Conservation (phyloP, 805 yeast species). For the Candida stauntonica region DNA sequence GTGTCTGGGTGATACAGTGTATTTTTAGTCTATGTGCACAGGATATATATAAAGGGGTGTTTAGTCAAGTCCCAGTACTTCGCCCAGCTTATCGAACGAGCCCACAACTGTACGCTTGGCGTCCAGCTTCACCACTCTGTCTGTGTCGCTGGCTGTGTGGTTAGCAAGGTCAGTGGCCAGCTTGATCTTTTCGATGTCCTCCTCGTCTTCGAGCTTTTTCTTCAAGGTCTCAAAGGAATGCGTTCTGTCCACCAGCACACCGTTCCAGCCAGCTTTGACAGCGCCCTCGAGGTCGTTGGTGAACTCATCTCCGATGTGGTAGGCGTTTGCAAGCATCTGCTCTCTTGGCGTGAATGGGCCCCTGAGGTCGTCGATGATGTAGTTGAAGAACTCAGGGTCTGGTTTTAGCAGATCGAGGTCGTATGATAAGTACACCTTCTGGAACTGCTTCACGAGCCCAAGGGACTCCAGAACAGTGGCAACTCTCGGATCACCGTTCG, state of each 20-base stretch:
- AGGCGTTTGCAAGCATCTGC: conserved; percentile 29
- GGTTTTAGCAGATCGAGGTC: conserved; percentile 56
- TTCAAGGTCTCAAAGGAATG: conserved; percentile 27
- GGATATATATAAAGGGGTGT: neutral
- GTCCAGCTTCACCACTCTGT: conserved; percentile 8
- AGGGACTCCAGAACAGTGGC: conserved; percentile 42
- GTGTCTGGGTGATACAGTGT: too few species aligned
- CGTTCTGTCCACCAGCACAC: conserved; percentile 48
- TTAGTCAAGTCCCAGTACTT: conserved; percentile 6
- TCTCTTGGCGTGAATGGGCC: conserved; percentile 20
- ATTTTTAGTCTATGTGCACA: too few species aligned
- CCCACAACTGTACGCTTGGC: conserved; percentile 11
- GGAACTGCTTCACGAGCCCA: conserved; percentile 39
- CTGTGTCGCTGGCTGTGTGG: neutral
- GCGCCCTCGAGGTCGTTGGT: conserved; percentile 52
- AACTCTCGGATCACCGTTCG: conserved; percentile 63
- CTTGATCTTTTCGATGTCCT: conserved; percentile 10
- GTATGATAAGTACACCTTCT: conserved; percentile 48
- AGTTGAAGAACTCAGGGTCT: conserved; percentile 40
- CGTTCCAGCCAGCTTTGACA: conserved; percentile 55
- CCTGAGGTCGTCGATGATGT: conserved; percentile 29
- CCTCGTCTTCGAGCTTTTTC: conserved; percentile 12
- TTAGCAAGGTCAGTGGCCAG: conserved; percentile 11
- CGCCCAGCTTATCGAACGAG: conserved; percentile 7
- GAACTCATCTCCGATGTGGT: conserved; percentile 70